Evolutionary conservation across 768 basidiomycete species (phyloP).

Genomic region (Serendipita sp.): DNA sequence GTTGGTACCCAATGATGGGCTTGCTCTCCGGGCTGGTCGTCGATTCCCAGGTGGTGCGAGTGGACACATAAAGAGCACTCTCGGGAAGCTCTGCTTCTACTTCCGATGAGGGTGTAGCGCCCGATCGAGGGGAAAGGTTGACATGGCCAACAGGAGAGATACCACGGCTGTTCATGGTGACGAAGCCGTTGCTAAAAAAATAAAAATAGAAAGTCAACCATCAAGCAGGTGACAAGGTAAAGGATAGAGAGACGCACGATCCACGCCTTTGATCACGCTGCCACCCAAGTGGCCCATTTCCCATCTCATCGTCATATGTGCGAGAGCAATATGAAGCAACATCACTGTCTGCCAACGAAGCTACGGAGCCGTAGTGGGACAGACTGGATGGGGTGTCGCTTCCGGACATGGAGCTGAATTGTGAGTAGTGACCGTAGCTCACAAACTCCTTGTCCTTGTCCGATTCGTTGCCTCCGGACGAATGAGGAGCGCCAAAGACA

Average conservation of each 20-base stretch:
- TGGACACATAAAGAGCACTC: neutral
- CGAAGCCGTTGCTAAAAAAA: neutral
- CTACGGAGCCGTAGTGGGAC: slow-evolving; percentile 12
- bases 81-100: neutral
- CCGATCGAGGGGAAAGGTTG: neutral
- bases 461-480: neutral
- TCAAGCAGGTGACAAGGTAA: neutral
- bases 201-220: neutral
- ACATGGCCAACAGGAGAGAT: neutral
- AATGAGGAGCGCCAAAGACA: slow-evolving; percentile 9
- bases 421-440: slow-evolving; percentile 8
- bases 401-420: slow-evolving; percentile 2
- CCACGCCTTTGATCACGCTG: neutral
- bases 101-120: neutral
- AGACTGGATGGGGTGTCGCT: slow-evolving; percentile 7
- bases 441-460: slow-evolving; percentile 1
- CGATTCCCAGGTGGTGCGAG: neutral
- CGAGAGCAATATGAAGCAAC: neutral
- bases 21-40: neutral
- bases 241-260: neutral
- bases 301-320: neutral
- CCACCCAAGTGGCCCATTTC: neutral
- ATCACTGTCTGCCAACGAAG: neutral
- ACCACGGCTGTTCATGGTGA: neutral
- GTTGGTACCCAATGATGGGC: neutral